Base-by-base conservation (phyloP, 1,139 yeast species). In the Arxiozyma slooffiae region DNA sequence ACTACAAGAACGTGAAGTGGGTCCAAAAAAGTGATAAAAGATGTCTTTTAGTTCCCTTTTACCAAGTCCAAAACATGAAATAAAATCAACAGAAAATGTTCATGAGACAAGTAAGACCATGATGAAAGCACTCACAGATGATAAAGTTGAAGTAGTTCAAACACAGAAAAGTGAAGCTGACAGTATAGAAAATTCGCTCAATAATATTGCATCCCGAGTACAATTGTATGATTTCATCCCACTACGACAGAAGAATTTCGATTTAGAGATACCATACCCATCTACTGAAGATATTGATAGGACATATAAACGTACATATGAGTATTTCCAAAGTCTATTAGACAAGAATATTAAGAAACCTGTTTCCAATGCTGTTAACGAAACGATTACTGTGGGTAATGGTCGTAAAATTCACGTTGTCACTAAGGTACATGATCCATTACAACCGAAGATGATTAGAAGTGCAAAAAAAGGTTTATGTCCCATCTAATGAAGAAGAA, bases 401-500 rank as follows among this genome's bases (percentile, higher is more conserved):
- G 50, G 50, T 7, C 49, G 50, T 24, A 44, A 23, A 11, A 44
- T 55, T 41, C 78, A 78, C 55, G 75, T 83, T 46, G 80, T 78
- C 1, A 85, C 82, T 49, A 72, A 71, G 50, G 78, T 80, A 52
- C 77, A 78, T 49, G 98, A 92, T 69, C 98, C 97, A 0, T 76
- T 90, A 76, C 80, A 87, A 37, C 97, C 97, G 0, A 82, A 92
- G 0, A 80, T 80, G 55, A 38, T 39, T 16, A 83, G 84, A 69
- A 83, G 83, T 62, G 78, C 84, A 44, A 77, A 85, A 37, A 89
- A 89, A 59, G n/a, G 82, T 82, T 42, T 81, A 95, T 40, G 50
- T 43, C 16, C 46, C 47, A 4, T 43, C 46, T 40, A 48, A 48
- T 22, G 50, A 48, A 24, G 41, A 43, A 7, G 47, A 48, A 16